Percentiles rank a stretch among this genome's conserved stretches.
phyloP scores from a whole-genome alignment of 176 grass and related monocot species.

The Saccharum officinarum region DNA sequence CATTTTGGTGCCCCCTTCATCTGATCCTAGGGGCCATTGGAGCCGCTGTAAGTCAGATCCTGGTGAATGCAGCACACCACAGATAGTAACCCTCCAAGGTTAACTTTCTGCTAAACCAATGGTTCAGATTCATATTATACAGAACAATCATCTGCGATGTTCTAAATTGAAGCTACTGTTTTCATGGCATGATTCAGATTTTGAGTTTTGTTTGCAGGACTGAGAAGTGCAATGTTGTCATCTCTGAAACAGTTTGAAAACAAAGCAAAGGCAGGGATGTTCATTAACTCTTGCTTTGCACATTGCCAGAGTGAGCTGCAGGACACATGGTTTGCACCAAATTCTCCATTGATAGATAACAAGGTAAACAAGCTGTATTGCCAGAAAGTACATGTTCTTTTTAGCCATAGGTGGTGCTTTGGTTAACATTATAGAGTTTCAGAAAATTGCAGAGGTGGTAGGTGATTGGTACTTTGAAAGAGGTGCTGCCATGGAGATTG shows the following conservation, averaged over 20 bases:
- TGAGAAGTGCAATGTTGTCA: constrained; percentile 63
- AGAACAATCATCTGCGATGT: neutral
- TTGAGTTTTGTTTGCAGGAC: constrained; percentile 46
- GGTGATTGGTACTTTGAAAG: constrained; percentile 81
- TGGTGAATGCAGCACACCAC: constrained; percentile 45
- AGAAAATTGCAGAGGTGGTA: constrained; percentile 79
- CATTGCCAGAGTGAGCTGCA: constrained; percentile 92
- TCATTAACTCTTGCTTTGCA: constrained; percentile 80
- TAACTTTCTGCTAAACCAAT: neutral
- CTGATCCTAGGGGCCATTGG: constrained; percentile 69
- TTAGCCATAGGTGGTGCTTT: constrained; percentile 7
- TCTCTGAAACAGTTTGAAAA: constrained; percentile 51
- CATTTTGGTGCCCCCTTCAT: constrained; percentile 76
- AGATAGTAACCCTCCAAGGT: constrained; percentile 72
- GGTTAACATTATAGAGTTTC: constrained; percentile 33
- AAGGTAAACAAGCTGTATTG: constrained; percentile 53
- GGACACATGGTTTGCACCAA: constrained; percentile 68
- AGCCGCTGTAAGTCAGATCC: constrained; percentile 60
- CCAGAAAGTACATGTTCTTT: neutral
- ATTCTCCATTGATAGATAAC: constrained; percentile 55
- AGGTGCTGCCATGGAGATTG: constrained; percentile 46
- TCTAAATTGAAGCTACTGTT: neutral
- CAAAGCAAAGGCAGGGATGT: constrained; percentile 42
- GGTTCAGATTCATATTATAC: neutral
- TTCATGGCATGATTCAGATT: neutral